Evolutionary conservation across 345 rosid species (phyloP).

Genomic region (Trapa bicornis): DNA sequence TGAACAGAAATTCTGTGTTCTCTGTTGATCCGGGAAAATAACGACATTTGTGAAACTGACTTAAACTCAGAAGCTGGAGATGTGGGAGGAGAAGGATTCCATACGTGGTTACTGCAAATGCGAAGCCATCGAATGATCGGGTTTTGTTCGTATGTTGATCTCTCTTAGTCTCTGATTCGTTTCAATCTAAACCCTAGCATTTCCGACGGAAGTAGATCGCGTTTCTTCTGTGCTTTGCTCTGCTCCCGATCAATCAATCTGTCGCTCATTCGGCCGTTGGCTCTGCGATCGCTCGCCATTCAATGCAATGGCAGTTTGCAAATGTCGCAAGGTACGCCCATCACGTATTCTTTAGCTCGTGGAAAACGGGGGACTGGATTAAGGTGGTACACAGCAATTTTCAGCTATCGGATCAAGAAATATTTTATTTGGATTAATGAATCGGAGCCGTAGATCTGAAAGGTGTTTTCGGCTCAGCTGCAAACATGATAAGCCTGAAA

Average conservation of each 20-base stretch:
- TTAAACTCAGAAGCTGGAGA: background rate
- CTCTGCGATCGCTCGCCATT: slow-evolving; percentile 3
- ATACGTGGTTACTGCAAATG: background rate
- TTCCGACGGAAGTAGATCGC: background rate
- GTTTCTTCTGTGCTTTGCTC: background rate
- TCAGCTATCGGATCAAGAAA: no score
- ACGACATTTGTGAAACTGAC: background rate
- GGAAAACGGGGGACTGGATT: background rate
- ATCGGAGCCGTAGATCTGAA: background rate
- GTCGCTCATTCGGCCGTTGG: background rate
- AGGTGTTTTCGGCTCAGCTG: background rate
- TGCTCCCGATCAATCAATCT: background rate
- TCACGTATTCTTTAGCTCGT: slow-evolving; percentile 1
- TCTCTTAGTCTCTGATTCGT: background rate
- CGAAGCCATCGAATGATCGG: background rate
- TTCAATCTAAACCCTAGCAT: background rate
- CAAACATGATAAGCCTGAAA: background rate
- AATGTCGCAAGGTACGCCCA: slow-evolving; percentile 66
- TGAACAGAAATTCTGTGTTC: background rate
- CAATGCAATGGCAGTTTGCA: slow-evolving; percentile 75
- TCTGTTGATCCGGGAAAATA: background rate
- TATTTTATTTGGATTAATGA: background rate
- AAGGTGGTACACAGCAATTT: no score
- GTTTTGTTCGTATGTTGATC: background rate
- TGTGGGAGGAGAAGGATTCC: background rate